Evolutionary conservation across 139 green algal species (phyloP).

Genomic region (Chlorella sp.): DNA sequence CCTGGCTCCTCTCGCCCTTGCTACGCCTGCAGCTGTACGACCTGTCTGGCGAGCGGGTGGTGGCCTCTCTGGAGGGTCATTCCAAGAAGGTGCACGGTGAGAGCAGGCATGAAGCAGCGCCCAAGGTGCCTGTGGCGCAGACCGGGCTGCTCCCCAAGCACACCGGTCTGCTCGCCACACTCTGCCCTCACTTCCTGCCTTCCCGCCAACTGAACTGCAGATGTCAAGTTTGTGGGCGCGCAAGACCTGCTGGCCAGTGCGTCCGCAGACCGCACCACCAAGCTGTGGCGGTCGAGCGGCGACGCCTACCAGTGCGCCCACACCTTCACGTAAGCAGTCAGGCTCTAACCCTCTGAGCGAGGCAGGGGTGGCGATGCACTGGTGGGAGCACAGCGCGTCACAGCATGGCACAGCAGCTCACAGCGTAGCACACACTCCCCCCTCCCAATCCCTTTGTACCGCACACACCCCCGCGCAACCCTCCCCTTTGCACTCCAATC

Average conservation of each 20-base stretch:
- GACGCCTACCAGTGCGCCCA: conserved; percentile 47
- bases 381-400: too few species aligned
- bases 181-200: too few species aligned
- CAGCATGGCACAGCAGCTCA: background rate
- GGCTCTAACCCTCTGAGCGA: too few species aligned
- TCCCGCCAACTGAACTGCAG: conserved; percentile 51
- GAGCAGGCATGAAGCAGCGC: too few species aligned
- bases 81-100: conserved; percentile 68
- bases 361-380: too few species aligned
- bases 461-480: background rate
- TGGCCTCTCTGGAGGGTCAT: conserved; percentile 81
- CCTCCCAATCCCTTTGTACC: too few species aligned
- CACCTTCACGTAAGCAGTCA: conserved; percentile 16
- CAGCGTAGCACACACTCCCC: background rate
- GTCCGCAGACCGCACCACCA: conserved; percentile 85
- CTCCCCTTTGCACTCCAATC: background rate
- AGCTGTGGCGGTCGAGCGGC: conserved; percentile 72
- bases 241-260: conserved; percentile 70
- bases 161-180: too few species aligned
- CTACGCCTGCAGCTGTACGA: conserved; percentile 76
- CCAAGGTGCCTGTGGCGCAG: too few species aligned
- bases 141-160: too few species aligned
- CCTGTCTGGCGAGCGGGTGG: conserved; percentile 40
- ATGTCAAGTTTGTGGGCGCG: conserved; percentile 52
- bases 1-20: too few species aligned